Percentiles rank a stretch among this genome's conserved stretches.
Conservation (phyloP, 2,329 filamentous ascomycete species). For the Xylogone sp. region DNA sequence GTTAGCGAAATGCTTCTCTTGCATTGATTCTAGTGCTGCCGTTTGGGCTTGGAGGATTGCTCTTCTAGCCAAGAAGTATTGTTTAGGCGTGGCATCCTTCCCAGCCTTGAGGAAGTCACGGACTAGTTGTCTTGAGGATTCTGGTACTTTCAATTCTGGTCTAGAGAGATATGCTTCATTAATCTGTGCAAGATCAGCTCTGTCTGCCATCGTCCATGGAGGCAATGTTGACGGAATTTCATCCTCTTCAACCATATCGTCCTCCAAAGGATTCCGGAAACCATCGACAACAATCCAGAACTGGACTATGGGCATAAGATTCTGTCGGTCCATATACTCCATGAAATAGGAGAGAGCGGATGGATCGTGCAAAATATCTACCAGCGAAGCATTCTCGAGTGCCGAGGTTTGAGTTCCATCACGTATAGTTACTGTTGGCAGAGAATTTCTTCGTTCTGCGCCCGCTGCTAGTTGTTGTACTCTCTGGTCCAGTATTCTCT, state of each 20-base stretch:
- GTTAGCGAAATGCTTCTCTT: conserved; percentile 71
- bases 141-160: conserved; percentile 74
- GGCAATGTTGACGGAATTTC: conserved; percentile 56
- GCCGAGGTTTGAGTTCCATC: conserved; percentile 45
- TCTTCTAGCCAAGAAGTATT: conserved; percentile 79
- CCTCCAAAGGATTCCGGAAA: conserved; percentile 89
- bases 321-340: conserved; percentile 97
- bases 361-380: conserved; percentile 84
- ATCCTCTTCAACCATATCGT: conserved; percentile 66
- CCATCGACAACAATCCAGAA: conserved; percentile 99
- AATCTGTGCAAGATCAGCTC: conserved; percentile 85
- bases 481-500: conserved; percentile 83
- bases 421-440: conserved; percentile 19
- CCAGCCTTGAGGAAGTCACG: conserved; percentile 76
- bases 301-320: conserved; percentile 83
- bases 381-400: conserved; percentile 71
- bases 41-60: conserved; percentile 82
- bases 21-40: conserved; percentile 78
- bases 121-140: conserved; percentile 65
- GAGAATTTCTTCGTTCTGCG: conserved; percentile 37
- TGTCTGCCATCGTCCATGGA: conserved; percentile 79
- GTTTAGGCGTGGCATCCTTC: conserved; percentile 67
- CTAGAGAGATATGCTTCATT: conserved; percentile 84
- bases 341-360: conserved; percentile 96
- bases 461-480: conserved; percentile 76